These are phyloP conservation scores for Amphibolis antarctica DNA, from an alignment of 106 monocot species.

Conservation along the genomic window DNA sequence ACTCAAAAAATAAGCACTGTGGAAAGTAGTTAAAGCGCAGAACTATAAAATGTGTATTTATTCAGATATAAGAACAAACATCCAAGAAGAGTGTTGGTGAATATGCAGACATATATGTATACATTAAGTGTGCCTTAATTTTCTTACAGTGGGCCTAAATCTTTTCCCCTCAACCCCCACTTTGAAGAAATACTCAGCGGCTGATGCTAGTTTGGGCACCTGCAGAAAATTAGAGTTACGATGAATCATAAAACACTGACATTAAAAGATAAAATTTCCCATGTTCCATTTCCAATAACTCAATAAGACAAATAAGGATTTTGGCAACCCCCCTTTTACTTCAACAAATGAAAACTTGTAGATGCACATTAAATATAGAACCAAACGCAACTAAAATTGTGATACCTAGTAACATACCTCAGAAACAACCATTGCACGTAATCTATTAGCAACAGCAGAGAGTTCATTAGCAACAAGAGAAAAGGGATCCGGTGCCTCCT, in stretches of 20 bases:
- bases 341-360: not conserved
- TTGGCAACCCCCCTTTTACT: too few species aligned
- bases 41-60: not conserved
- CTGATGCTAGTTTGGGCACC: constrained; percentile 89
- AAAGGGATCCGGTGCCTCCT: constrained; percentile 77
- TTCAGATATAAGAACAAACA: not conserved
- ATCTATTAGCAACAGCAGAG: constrained; percentile 58
- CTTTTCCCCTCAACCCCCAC: constrained; percentile 91
- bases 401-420: constrained; percentile 32
- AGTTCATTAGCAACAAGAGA: constrained; percentile 89
- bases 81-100: too few species aligned
- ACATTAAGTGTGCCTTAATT: not conserved
- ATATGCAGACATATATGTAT: not conserved
- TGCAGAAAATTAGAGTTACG: constrained; percentile 11
- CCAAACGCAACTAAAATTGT: not conserved
- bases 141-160: constrained; percentile 87
- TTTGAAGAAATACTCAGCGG: constrained; percentile 90
- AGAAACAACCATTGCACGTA: constrained; percentile 71
- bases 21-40: not conserved
- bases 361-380: not conserved
- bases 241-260: not conserved
- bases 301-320: too few species aligned
- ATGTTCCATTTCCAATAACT: too few species aligned
- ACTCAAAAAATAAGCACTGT: not conserved
- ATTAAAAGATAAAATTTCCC: not conserved